Conservation (phyloP, 352 stramenopile genomes). For the Pythium pyrilobum region DNA sequence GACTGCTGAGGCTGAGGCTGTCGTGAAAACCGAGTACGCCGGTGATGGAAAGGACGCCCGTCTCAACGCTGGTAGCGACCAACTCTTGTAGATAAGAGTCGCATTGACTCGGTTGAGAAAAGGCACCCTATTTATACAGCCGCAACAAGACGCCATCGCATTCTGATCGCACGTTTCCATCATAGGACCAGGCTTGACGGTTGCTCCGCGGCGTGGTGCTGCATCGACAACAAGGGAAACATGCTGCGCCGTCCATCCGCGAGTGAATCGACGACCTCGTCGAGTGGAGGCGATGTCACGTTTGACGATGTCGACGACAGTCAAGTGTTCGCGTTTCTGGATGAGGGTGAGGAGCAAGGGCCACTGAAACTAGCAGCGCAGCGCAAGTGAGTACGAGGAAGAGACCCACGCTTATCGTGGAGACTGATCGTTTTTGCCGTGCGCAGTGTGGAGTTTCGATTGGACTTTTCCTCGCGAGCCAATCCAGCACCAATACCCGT, state of each 20-base stretch:
- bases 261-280: conserved; percentile 34
- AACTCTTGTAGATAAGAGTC: neutral
- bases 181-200: no score
- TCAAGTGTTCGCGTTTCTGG: conserved; percentile 49
- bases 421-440: neutral
- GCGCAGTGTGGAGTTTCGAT: conserved; percentile 39
- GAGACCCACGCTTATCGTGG: neutral
- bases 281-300: conserved; percentile 49
- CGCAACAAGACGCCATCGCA: neutral
- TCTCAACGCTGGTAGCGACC: neutral
- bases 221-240: neutral
- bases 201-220: no score
- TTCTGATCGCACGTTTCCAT: no score
- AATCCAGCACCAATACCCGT: conserved; percentile 14
- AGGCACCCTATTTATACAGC: conserved; percentile 19
- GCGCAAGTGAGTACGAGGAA: conserved; percentile 1
- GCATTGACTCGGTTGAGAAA: neutral
- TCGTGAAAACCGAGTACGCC: conserved; percentile 1
- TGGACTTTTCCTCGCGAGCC: conserved; percentile 48
- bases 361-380: neutral
- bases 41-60: neutral
- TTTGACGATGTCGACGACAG: conserved; percentile 60
- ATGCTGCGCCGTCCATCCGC: conserved; percentile 28
- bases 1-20: neutral
- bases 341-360: conserved; percentile 31